phyloP scores from a whole-genome alignment of 1,139 yeast species.

The Suhomyces guaymorum region DNA sequence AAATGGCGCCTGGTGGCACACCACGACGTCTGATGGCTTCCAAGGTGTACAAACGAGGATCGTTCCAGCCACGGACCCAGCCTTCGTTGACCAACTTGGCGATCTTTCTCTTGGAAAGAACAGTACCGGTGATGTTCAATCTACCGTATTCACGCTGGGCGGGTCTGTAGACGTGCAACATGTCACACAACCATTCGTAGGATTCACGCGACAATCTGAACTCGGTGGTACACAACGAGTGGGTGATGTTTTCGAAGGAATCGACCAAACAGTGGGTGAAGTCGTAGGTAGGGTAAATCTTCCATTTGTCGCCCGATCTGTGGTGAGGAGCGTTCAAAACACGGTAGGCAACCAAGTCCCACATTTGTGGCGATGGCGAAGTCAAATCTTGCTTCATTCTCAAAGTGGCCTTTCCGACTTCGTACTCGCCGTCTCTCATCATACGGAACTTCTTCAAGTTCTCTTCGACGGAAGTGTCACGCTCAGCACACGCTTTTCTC shows the following conservation, averaged over 20 bases:
- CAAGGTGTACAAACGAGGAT: conserved; percentile 92
- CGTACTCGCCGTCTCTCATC: conserved; percentile 87
- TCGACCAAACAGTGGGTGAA: conserved; percentile 99
- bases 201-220: conserved; percentile 89
- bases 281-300: conserved; percentile 96
- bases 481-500: conserved; percentile 78
- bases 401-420: conserved; percentile 88
- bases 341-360: conserved; percentile 99
- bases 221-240: conserved; percentile 93
- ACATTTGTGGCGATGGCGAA: conserved; percentile 98
- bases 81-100: conserved; percentile 83
- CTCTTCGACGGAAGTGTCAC: conserved; percentile 68
- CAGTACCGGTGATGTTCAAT: conserved; percentile 90
- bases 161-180: conserved; percentile 91
- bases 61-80: conserved; percentile 95
- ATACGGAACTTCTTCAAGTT: conserved; percentile 78
- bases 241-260: conserved; percentile 93
- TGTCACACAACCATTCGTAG: conserved; percentile 98
- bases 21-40: conserved; percentile 97
- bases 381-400: conserved; percentile 94
- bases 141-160: conserved; percentile 99
- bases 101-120: conserved; percentile 92
- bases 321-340: conserved; percentile 91
- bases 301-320: conserved; percentile 96
- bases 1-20: conserved; percentile 98